A percentile compares a stretch with the other conserved stretches of the same genome.
Evolutionary conservation across 2,329 filamentous ascomycete genomes (phyloP).

Genomic region (Penicillium concentricum): DNA sequence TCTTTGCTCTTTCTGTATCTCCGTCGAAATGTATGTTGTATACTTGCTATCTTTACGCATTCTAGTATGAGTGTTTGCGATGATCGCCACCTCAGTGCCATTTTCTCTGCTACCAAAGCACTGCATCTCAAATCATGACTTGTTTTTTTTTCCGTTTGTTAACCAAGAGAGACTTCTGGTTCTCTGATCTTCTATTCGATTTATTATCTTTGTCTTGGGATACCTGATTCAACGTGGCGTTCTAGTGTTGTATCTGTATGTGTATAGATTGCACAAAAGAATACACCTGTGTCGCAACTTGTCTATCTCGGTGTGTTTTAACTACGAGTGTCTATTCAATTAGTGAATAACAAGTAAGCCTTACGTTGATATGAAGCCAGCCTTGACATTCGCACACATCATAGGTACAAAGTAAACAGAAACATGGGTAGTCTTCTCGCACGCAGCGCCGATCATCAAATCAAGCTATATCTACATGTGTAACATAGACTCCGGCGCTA

Average conservation of each 20-base stretch:
- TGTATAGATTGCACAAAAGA: neutral
- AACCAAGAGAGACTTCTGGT: neutral
- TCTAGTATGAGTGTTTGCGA: conserved; percentile 15
- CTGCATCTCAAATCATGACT: conserved; percentile 10
- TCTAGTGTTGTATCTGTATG: conserved; percentile 3
- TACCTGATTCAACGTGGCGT: conserved; percentile 1
- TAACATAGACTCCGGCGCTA: conserved; percentile 8
- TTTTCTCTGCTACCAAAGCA: conserved; percentile 7
- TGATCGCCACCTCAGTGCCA: conserved; percentile 2
- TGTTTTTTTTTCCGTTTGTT: conserved; percentile 4
- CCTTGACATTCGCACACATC: neutral
- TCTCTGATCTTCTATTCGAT: neutral
- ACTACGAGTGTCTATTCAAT: neutral
- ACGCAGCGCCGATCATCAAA: conserved; percentile 4
- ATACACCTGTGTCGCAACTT: neutral
- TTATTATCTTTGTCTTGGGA: neutral
- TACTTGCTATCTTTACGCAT: conserved; percentile 8
- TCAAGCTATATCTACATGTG: conserved; percentile 22
- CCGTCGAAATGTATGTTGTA: conserved; percentile 10
- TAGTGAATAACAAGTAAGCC: neutral
- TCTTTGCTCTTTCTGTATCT: conserved; percentile 8
- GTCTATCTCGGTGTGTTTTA: neutral
- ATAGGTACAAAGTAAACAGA: neutral
- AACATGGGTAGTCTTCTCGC: neutral
- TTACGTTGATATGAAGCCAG: neutral